Conservation (phyloP, 306 rosid genomes). For the Castanea sativa region DNA sequence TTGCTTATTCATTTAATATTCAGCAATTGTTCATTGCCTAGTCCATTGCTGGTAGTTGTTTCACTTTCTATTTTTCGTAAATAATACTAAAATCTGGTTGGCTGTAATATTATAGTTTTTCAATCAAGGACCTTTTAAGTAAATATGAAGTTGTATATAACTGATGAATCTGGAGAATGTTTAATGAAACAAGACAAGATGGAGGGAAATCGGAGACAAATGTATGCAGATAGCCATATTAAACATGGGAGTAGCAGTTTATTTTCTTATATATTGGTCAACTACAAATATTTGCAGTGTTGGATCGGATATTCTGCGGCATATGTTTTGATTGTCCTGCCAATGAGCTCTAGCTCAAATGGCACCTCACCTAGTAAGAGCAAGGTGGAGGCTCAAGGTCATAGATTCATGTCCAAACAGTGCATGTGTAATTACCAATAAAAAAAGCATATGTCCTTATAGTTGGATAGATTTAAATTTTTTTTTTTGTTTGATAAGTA, state of each 20-base stretch:
- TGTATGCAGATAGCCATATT: background rate
- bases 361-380: too few relatives aligned
- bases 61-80: background rate
- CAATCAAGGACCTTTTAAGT: background rate
- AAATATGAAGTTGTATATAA: background rate
- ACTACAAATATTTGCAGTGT: constrained; percentile 8
- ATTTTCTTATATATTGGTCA: background rate
- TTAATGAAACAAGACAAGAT: background rate
- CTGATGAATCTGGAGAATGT: background rate
- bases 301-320: background rate
- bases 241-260: background rate
- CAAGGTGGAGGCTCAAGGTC: too few relatives aligned
- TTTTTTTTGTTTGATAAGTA: too few relatives aligned
- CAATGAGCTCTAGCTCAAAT: too few relatives aligned
- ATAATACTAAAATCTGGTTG: background rate
- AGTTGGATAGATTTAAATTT: too few relatives aligned
- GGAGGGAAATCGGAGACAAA: background rate
- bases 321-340: background rate
- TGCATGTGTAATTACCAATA: too few relatives aligned
- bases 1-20: background rate
- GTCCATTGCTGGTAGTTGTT: constrained; percentile 14
- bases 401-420: too few relatives aligned
- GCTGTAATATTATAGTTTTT: background rate
- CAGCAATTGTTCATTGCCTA: constrained; percentile 9
- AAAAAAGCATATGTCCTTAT: too few relatives aligned